phyloP scores from a whole-genome alignment of 2,329 filamentous ascomycete genomes.

The Cytospora piceicola region DNA sequence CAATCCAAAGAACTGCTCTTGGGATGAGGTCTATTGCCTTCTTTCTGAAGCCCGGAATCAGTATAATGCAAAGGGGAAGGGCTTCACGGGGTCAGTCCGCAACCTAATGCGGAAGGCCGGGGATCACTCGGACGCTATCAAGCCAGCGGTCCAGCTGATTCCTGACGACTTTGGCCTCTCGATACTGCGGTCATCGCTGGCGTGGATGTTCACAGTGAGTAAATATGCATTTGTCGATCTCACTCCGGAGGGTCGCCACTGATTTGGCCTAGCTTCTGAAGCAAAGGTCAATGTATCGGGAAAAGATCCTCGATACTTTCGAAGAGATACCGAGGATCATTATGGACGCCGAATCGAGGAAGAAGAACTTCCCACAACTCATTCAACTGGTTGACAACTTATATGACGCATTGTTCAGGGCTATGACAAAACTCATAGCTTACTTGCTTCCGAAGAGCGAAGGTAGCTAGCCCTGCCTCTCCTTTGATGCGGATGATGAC shows the following conservation, averaged over 20 bases:
- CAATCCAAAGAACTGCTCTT: not conserved
- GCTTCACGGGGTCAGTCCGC: not conserved
- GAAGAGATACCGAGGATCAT: conserved; percentile 9
- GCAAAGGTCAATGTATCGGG: not conserved
- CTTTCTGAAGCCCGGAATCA: conserved; percentile 2
- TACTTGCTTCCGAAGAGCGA: conserved; percentile 8
- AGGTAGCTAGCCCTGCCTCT: not conserved
- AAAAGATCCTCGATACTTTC: conserved; percentile 1
- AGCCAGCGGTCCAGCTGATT: conserved; percentile 1
- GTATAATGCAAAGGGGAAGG: conserved; percentile 7
- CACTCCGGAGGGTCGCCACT: not conserved
- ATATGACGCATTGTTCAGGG: conserved; percentile 1
- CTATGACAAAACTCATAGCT: conserved; percentile 7
- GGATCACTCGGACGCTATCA: conserved; percentile 1
- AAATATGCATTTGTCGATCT: not conserved
- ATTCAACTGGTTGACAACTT: not conserved
- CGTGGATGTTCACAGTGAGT: conserved; percentile 10
- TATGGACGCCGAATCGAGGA: not conserved
- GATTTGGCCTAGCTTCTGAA: not conserved
- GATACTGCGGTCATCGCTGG: not conserved
- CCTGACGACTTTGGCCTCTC: conserved; percentile 3
- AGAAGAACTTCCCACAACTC: conserved; percentile 6
- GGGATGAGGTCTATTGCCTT: conserved; percentile 2
- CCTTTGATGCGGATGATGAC: not conserved
- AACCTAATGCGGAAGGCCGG: conserved; percentile 2